Evolutionary conservation across 257 asterid species (phyloP).

Genomic region (Solanum infundibuliforme): DNA sequence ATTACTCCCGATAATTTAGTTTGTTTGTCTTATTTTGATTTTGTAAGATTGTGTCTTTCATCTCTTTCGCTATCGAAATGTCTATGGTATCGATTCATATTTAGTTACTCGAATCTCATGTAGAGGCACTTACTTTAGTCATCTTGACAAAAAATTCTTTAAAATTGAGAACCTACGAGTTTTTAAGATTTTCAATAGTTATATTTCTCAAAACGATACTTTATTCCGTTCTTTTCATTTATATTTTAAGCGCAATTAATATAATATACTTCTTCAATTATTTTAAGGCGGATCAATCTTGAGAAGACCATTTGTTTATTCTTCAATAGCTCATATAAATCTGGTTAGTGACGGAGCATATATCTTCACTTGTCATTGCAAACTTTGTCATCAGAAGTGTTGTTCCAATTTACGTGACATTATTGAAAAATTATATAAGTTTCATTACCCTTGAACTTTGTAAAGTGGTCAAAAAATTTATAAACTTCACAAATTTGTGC

Average conservation of each 20-base stretch:
- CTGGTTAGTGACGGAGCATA: rapidly evolving
- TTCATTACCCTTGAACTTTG: not conserved
- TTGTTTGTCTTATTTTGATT: not conserved
- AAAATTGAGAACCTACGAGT: too few relatives aligned
- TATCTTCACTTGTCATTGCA: not conserved
- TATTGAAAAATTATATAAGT: too few relatives aligned
- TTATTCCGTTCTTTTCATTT: not conserved
- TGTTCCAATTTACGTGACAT: not conserved
- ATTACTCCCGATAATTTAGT: not conserved
- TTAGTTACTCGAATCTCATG: not conserved
- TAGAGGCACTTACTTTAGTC: not conserved
- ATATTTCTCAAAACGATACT: not conserved
- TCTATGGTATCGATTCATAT: not conserved
- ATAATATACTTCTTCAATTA: too few relatives aligned
- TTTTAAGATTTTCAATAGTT: not conserved
- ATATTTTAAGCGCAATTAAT: not conserved
- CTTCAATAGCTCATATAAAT: not conserved
- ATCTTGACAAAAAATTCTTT: too few relatives aligned
- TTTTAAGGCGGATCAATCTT: not conserved
- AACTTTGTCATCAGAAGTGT: not conserved
- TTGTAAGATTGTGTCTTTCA: not conserved
- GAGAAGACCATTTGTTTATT: not conserved
- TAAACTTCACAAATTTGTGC: not conserved
- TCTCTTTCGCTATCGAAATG: not conserved
- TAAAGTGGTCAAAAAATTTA: not conserved